phyloP scores from a whole-genome alignment of 2,329 filamentous ascomycete species.

The Monilinia fructigena region DNA sequence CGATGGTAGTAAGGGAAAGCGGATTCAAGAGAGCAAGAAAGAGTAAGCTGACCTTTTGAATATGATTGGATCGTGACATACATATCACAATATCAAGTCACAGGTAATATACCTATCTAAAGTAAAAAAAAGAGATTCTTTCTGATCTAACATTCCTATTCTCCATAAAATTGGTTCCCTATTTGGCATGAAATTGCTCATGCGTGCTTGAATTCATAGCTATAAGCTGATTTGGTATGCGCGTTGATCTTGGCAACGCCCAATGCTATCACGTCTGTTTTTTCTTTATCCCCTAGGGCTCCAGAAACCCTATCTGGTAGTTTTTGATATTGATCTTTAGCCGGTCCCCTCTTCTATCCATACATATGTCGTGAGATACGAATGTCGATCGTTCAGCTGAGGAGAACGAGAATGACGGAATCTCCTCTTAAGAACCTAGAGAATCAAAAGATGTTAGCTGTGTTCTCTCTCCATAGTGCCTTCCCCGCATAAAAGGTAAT shows the following conservation, averaged over 20 bases:
- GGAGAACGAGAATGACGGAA: conserved; percentile 42
- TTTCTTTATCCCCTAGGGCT: not conserved
- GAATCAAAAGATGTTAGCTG: conserved; percentile 7
- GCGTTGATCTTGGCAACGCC: conserved; percentile 19
- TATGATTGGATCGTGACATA: not conserved
- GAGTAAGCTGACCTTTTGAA: conserved; percentile 8
- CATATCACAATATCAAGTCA: conserved; percentile 21
- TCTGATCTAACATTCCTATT: conserved; percentile 18
- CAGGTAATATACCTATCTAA: not conserved
- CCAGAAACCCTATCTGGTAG: conserved; percentile 17
- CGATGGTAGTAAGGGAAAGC: not conserved
- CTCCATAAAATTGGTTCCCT: conserved; percentile 17
- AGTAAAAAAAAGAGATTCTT: conserved; percentile 17
- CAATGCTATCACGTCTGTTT: conserved; percentile 18
- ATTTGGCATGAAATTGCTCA: conserved; percentile 15
- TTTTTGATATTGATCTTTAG: not conserved
- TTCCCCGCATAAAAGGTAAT: not conserved
- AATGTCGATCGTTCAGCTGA: conserved; percentile 36
- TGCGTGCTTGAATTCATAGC: conserved; percentile 17
- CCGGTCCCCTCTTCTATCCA: conserved; percentile 8
- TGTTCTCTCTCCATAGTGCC: not conserved
- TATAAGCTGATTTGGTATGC: conserved; percentile 14
- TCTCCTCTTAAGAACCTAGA: conserved; percentile 42
- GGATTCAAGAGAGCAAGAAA: not conserved
- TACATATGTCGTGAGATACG: conserved; percentile 15